phyloP scores from a whole-genome alignment of 441 rosid genomes.

The Corymbia citriodora region DNA sequence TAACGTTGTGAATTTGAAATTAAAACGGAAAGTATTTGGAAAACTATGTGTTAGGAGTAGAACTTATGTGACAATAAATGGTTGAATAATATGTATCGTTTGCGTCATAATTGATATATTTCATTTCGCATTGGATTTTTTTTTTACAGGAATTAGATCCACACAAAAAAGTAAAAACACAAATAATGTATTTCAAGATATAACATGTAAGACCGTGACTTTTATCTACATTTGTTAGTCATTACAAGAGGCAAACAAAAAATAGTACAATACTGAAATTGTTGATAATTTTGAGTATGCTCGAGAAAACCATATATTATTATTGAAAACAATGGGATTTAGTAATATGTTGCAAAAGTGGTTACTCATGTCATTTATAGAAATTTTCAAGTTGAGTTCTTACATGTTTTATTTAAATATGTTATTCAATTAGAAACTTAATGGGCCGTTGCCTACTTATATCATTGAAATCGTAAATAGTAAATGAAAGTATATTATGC shows the following conservation, averaged over 20 bases:
- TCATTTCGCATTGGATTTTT: not conserved
- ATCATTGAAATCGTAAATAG: too few species aligned
- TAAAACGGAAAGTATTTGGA: not conserved
- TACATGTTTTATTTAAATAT: too few species aligned
- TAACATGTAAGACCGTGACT: not conserved
- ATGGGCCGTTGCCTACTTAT: too few species aligned
- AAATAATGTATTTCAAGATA: not conserved
- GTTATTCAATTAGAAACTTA: too few species aligned
- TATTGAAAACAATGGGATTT: too few species aligned
- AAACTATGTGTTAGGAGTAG: not conserved
- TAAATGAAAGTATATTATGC: too few species aligned
- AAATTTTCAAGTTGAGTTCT: too few species aligned
- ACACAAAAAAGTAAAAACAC: not conserved
- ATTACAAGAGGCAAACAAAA: not conserved
- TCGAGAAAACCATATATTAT: too few species aligned
- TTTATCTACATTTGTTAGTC: not conserved
- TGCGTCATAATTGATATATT: not conserved
- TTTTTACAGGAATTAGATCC: not conserved
- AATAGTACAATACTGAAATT: too few species aligned
- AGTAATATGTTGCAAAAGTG: too few species aligned
- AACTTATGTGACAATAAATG: not conserved
- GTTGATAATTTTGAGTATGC: too few species aligned
- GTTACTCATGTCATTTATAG: too few species aligned
- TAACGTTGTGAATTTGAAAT: not conserved
- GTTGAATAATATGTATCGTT: not conserved